Evolutionary conservation across 257 asterid species (phyloP), one percentile per base, ranked within the genome.

Genomic region (Plantago ovata): DNA sequence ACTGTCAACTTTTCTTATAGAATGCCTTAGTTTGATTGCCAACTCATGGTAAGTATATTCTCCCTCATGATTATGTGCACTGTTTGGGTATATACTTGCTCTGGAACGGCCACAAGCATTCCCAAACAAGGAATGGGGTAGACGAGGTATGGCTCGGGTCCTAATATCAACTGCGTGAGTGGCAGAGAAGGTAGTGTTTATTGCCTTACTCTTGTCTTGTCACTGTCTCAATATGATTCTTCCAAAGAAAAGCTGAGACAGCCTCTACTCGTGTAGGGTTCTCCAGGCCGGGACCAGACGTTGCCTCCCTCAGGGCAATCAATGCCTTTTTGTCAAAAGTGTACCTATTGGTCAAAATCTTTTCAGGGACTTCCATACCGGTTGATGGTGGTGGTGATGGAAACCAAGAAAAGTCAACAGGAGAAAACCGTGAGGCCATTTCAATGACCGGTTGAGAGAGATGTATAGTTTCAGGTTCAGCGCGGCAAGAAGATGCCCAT

Each of bases 221-320:
- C 12, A 41, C 21, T 4, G 59, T 42, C 5, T 69, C 60, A 3
- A 74, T 74, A 7, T 55, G 32, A 49, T 69, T 62, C 21, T 23
- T 41, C 79, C 75, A 68, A 7, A 73, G 60, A 63, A 64, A 73
- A 56, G 79, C 72, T 6, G 79, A 61, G 33, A 65, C 66, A 10
- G 75, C 79, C 42, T 68, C 79, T 45, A 73, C 79, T 13, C 75
- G 47, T 15, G 69, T 69, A 0, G 79, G 75, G 0, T 38, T 43
- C 56, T 56, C 51, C 49, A 69, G 13, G 38, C 44, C 5, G 0
- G 72, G 69, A 19, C 69, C 75, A 22, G 1, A 65, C 0, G 42
- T 41, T 24, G 61, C 69, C n/a, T 36, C 47, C 48, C 19, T 69
- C 12, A 69, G 23, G 1, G 53, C 69, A 3, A 50, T 56, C 8